Percentiles rank a stretch among this genome's conserved stretches.
These are phyloP conservation scores for Fragilariopsis cylindrus DNA, from an alignment of 108 stramenopile species.

Conservation along the genomic window DNA sequence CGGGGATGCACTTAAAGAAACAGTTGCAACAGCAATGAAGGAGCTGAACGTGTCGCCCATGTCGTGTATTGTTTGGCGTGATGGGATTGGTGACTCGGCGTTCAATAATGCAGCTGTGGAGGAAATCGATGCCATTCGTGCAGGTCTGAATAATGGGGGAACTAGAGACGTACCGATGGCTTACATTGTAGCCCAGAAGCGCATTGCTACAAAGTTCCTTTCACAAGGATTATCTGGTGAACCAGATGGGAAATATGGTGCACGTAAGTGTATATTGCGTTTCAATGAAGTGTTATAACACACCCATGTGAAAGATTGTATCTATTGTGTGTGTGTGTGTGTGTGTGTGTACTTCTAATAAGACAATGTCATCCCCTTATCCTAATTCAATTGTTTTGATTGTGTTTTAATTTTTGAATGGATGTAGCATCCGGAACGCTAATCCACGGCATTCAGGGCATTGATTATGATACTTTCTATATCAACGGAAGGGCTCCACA, in stretches of 20 bases:
- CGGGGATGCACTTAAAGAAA: constrained; percentile 41
- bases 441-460: constrained; percentile 52
- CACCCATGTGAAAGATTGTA: too few relatives aligned
- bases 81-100: constrained; percentile 64
- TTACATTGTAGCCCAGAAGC: constrained; percentile 67
- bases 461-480: constrained; percentile 59
- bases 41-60: constrained; percentile 46
- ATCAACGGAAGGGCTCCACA: constrained; percentile 63
- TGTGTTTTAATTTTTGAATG: too few relatives aligned
- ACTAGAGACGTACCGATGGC: constrained; percentile 42
- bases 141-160: constrained; percentile 39
- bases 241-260: constrained; percentile 41
- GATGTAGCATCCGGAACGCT: constrained; percentile 44
- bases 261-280: constrained; percentile 11
- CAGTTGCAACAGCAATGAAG: constrained; percentile 50
- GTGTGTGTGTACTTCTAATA: too few relatives aligned
- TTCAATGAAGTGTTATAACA: too few relatives aligned
- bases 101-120: constrained; percentile 44
- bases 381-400: too few relatives aligned
- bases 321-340: too few relatives aligned
- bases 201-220: constrained; percentile 65
- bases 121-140: constrained; percentile 53
- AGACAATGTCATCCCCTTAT: too few relatives aligned
- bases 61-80: constrained; percentile 69
- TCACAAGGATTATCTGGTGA: constrained; percentile 35